Conservation (phyloP, 169 alveolate genomes). For the Plasmodium sp. region DNA sequence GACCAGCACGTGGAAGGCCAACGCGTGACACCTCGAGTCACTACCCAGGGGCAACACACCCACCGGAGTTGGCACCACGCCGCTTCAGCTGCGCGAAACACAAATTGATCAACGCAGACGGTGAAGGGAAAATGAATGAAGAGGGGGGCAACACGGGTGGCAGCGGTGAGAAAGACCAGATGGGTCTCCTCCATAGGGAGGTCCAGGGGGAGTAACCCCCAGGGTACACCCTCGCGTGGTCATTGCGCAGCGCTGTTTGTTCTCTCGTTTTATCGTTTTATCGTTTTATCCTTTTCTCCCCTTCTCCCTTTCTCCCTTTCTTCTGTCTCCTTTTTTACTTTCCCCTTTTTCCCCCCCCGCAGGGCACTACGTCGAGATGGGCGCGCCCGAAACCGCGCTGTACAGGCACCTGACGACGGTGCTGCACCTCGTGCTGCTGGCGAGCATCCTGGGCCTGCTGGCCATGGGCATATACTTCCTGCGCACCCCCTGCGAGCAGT, state of each 20-base stretch:
- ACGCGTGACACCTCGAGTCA: neutral
- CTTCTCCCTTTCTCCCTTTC: neutral
- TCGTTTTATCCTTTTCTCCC: neutral
- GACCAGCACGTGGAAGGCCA: neutral
- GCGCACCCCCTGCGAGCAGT: constrained; percentile 17
- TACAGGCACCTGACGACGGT: constrained; percentile 21
- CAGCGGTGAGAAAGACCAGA: constrained; percentile 3
- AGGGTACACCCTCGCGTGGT: neutral
- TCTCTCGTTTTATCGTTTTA: too few relatives aligned
- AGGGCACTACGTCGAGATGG: constrained; percentile 31
- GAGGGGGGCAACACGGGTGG: constrained; percentile 4
- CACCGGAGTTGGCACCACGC: neutral
- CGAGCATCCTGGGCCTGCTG: neutral
- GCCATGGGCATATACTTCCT: constrained; percentile 3
- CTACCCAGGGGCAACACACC: neutral
- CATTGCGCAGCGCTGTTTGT: too few relatives aligned
- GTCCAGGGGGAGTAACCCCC: neutral
- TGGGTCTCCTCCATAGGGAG: neutral
- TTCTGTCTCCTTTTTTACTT: neutral
- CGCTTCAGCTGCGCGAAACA: neutral
- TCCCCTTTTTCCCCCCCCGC: neutral
- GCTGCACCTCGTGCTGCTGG: neutral
- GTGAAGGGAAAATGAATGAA: constrained; percentile 21
- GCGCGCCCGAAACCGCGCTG: neutral
- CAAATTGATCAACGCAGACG: neutral